phyloP scores from a whole-genome alignment of 169 alveolate species.

The Plasmodium sp. region DNA sequence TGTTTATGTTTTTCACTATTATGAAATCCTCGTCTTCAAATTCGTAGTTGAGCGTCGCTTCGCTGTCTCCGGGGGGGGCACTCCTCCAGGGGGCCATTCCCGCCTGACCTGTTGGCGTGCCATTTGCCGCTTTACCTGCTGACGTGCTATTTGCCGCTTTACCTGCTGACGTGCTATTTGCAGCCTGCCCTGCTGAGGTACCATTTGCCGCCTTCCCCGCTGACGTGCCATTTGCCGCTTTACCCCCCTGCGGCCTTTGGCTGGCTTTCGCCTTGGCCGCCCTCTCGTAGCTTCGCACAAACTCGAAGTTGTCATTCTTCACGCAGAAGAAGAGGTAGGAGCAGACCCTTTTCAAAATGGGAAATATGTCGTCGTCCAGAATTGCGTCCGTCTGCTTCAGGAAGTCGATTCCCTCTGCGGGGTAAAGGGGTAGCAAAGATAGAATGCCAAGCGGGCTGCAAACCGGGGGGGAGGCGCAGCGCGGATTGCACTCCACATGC shows the following conservation, averaged over 20 bases:
- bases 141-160: neutral
- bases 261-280: neutral
- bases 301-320: slow-evolving; percentile 45
- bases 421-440: neutral
- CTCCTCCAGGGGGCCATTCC: neutral
- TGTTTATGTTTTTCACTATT: slow-evolving; percentile 78
- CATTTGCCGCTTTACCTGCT: neutral
- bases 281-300: slow-evolving; percentile 16
- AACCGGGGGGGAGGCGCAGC: neutral
- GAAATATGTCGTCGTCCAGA: slow-evolving; percentile 83
- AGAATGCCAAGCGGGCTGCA: neutral
- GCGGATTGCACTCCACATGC: neutral
- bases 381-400: slow-evolving; percentile 81
- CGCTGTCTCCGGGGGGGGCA: neutral
- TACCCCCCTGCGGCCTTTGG: neutral
- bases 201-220: neutral
- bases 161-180: neutral
- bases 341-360: slow-evolving; percentile 78
- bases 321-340: slow-evolving; percentile 77
- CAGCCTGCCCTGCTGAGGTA: neutral
- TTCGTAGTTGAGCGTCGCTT: slow-evolving; percentile 14
- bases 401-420: slow-evolving; percentile 24
- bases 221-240: neutral
- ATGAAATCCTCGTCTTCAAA: slow-evolving; percentile 71
- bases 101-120: neutral